Conservation (phyloP, 106 monocot species). For the Narthecium ossifragum region DNA sequence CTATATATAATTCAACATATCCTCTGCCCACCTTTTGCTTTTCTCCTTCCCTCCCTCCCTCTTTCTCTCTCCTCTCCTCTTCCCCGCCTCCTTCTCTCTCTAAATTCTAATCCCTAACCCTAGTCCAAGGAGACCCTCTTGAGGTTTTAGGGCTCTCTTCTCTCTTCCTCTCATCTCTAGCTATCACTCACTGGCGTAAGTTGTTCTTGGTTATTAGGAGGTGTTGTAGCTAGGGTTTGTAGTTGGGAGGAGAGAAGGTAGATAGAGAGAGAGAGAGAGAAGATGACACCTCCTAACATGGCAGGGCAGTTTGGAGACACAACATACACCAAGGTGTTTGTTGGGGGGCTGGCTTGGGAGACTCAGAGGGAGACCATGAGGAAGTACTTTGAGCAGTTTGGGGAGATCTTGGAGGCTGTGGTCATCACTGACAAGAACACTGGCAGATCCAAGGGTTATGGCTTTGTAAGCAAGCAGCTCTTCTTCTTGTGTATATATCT, state of each 20-base stretch:
- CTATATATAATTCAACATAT: not conserved
- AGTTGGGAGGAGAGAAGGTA: not conserved
- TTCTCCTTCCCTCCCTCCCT: not conserved
- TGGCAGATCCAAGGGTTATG: conserved; percentile 93
- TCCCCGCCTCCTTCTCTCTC: not conserved
- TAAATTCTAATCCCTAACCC: conserved; percentile 8
- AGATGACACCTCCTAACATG: conserved; percentile 46
- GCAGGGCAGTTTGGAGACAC: conserved; percentile 70
- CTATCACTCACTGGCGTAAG: not conserved
- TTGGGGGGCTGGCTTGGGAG: conserved; percentile 93
- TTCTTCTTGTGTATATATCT: not conserved
- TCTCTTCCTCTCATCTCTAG: not conserved
- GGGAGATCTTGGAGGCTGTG: conserved; percentile 91
- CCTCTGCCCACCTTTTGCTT: conserved; percentile 4
- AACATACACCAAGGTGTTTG: conserved; percentile 92
- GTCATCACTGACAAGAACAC: conserved; percentile 95
- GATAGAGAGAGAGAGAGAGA: not conserved
- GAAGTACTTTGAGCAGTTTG: conserved; percentile 96
- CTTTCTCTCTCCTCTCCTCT: not conserved
- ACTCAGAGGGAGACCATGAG: conserved; percentile 88
- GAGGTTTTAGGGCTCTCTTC: not conserved
- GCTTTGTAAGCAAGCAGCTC: conserved; percentile 48
- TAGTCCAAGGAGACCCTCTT: not conserved
- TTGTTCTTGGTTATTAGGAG: no score
- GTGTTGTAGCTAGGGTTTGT: no score